phyloP scores from a whole-genome alignment of 805 yeast species.

The Pichia cephalocereana region DNA sequence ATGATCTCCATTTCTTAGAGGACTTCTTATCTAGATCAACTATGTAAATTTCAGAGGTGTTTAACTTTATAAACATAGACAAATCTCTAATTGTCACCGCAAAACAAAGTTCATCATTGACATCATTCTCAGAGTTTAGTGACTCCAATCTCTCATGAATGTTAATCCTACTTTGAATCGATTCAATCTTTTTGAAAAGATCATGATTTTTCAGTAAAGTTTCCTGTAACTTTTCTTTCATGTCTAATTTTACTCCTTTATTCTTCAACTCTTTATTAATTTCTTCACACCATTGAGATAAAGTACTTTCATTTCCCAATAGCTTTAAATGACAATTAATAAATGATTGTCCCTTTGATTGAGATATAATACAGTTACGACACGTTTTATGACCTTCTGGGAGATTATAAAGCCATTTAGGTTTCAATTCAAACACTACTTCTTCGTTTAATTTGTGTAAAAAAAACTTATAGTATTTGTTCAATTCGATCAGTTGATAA shows the following conservation, averaged over 20 bases:
- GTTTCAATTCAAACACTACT: conserved; percentile 36
- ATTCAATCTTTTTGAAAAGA: conserved; percentile 14
- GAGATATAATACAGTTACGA: conserved; percentile 37
- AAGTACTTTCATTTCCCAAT: conserved; percentile 20
- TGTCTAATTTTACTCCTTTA: not conserved
- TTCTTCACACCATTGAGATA: conserved; percentile 29
- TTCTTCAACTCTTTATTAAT: conserved; percentile 8
- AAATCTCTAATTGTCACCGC: conserved; percentile 48
- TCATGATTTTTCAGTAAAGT: conserved; percentile 6
- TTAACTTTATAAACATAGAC: conserved; percentile 37
- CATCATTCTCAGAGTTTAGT: conserved; percentile 30
- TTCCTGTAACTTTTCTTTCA: conserved; percentile 2
- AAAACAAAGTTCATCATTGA: conserved; percentile 34
- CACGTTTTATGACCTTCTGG: conserved; percentile 26
- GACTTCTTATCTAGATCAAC: conserved; percentile 45
- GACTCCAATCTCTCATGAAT: conserved; percentile 25
- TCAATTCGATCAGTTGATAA: conserved; percentile 9
- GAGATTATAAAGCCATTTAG: conserved; percentile 42
- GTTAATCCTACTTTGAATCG: conserved; percentile 27
- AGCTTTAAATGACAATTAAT: conserved; percentile 35
- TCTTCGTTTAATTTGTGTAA: conserved; percentile 1
- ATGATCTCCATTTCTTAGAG: conserved; percentile 32
- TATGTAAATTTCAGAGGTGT: conserved; percentile 19
- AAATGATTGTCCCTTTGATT: conserved; percentile 21
- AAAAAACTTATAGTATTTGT: conserved; percentile 21